Conservation (phyloP, 2,329 filamentous ascomycete genomes). For the Aspergillus sp. region DNA sequence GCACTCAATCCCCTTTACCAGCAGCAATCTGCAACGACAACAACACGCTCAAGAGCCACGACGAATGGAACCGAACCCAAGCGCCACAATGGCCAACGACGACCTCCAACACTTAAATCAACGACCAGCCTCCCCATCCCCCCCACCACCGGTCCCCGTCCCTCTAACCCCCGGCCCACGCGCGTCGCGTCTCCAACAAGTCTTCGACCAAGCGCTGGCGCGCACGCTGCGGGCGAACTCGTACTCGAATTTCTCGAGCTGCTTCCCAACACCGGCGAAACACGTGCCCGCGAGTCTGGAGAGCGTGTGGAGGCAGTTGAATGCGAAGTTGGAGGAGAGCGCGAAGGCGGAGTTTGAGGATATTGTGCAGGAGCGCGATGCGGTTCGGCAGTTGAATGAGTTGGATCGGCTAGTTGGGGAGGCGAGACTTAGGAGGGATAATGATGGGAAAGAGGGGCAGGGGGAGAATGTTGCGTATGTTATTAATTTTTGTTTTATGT, state of each 20-base stretch:
- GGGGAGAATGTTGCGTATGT: slow-evolving; percentile 42
- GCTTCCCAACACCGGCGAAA: slow-evolving; percentile 55
- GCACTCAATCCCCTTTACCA: not conserved
- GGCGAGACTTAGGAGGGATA: slow-evolving; percentile 46
- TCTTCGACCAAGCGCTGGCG: slow-evolving; percentile 52
- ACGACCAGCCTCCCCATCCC: slow-evolving; percentile 39
- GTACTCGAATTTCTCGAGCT: slow-evolving; percentile 54
- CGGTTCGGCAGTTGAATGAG: slow-evolving; percentile 51
- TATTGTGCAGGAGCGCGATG: slow-evolving; percentile 49
- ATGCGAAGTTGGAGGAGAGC: slow-evolving; percentile 49
- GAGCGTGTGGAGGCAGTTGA: slow-evolving; percentile 51
- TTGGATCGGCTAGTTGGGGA: slow-evolving; percentile 53
- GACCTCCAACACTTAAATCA: slow-evolving; percentile 7
- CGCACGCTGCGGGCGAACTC: slow-evolving; percentile 55
- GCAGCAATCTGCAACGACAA: not conserved
- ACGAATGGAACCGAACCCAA: not conserved
- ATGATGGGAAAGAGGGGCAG: slow-evolving; percentile 17
- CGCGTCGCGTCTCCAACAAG: slow-evolving; percentile 51
- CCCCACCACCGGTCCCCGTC: slow-evolving; percentile 45
- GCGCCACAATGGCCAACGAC: slow-evolving; percentile 5
- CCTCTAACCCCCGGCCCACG: slow-evolving; percentile 51
- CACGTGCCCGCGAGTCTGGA: slow-evolving; percentile 50
- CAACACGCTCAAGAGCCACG: too few relatives aligned
- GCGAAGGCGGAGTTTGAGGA: slow-evolving; percentile 54
- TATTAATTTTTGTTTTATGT: slow-evolving; percentile 1